Evolutionary conservation across 2,329 filamentous ascomycete genomes (phyloP).

Genomic region (Dothiorella sarmentorum): DNA sequence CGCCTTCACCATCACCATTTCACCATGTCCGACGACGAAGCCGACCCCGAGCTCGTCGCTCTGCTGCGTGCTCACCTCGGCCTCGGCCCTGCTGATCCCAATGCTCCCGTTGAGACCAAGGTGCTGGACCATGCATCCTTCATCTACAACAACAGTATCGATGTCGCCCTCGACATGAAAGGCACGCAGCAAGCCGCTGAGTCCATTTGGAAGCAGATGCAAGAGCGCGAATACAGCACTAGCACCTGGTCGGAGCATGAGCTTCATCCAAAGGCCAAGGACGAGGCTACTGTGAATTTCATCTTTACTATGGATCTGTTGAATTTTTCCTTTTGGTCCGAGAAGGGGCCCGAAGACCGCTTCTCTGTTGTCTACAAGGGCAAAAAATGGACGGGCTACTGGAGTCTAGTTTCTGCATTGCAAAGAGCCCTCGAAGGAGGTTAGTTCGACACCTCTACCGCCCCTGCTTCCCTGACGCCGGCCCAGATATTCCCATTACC

Average conservation of each 20-base stretch:
- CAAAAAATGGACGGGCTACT: constrained; percentile 88
- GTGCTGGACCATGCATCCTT: constrained; percentile 80
- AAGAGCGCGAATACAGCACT: constrained; percentile 76
- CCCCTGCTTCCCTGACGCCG: neutral
- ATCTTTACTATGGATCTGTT: constrained; percentile 97
- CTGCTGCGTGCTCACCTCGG: constrained; percentile 78
- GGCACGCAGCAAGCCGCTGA: constrained; percentile 79
- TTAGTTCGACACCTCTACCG: constrained; percentile 28
- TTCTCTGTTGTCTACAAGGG: constrained; percentile 81
- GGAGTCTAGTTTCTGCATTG: constrained; percentile 83
- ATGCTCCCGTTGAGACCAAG: constrained; percentile 67
- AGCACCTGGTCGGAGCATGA: constrained; percentile 85
- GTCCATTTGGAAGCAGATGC: constrained; percentile 77
- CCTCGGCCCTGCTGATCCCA: constrained; percentile 52
- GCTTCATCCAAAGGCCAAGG: constrained; percentile 79
- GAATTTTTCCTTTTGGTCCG: constrained; percentile 97
- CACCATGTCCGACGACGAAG: constrained; percentile 84
- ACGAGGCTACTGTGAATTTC: constrained; percentile 79
- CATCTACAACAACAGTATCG: constrained; percentile 88
- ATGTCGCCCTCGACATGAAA: constrained; percentile 82
- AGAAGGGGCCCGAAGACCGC: constrained; percentile 63
- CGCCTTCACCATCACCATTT: neutral
- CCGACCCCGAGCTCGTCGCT: constrained; percentile 80
- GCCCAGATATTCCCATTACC: constrained; percentile 77
- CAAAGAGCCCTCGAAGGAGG: constrained; percentile 87